A percentile compares a stretch with the other conserved stretches of the same genome.
phyloP scores from a whole-genome alignment of 2,329 filamentous ascomycete species.

The Fusarium pseudoanthophilum region DNA sequence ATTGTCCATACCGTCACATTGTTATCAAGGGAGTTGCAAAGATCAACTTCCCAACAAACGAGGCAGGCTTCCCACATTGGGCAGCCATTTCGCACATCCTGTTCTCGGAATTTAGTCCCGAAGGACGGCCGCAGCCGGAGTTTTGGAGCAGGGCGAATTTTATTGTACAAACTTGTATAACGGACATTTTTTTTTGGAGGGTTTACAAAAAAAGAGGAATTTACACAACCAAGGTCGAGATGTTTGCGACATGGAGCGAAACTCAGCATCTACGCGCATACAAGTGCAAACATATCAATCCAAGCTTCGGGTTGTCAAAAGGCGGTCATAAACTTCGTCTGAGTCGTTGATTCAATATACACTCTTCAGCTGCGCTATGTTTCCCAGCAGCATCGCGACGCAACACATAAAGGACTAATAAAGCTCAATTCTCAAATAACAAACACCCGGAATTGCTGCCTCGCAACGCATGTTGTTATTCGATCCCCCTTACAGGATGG shows the following conservation, averaged over 20 bases:
- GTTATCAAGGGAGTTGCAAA: neutral
- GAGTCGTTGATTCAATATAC: constrained; percentile 10
- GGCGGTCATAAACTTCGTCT: constrained; percentile 5
- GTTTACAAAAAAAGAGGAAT: neutral
- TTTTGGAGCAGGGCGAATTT: neutral
- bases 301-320: neutral
- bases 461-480: neutral
- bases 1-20: neutral
- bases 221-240: neutral
- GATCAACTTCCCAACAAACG: neutral
- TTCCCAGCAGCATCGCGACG: constrained; percentile 1
- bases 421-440: constrained; percentile 8
- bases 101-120: neutral
- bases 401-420: constrained; percentile 17
- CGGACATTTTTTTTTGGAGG: neutral
- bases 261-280: neutral
- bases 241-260: neutral
- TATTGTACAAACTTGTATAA: neutral
- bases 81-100: neutral
- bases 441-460: neutral
- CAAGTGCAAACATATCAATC: neutral
- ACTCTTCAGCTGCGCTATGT: constrained; percentile 6
- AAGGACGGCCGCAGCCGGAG: neutral
- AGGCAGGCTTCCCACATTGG: neutral
- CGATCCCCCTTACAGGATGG: constrained; percentile 55